These are phyloP conservation scores for Bipolaris zeicola DNA, from an alignment of 2,329 filamentous ascomycete genomes.

Conservation along the genomic window DNA sequence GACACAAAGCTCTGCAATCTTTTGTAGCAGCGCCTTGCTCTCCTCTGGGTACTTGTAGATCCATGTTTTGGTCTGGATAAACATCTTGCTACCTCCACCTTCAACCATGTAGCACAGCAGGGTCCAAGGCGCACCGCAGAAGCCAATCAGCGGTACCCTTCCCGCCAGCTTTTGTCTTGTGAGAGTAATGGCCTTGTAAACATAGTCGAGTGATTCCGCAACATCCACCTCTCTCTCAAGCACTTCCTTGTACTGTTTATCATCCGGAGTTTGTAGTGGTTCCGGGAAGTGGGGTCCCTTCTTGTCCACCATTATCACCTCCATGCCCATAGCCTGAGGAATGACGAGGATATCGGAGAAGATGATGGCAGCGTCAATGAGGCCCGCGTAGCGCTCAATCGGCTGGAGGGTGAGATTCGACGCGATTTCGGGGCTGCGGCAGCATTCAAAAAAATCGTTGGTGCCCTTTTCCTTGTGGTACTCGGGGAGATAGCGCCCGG, in stretches of 20 bases:
- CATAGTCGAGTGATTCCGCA: slow-evolving; percentile 82
- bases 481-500: slow-evolving; percentile 94
- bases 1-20: slow-evolving; percentile 92
- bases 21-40: slow-evolving; percentile 80
- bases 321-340: slow-evolving; percentile 97
- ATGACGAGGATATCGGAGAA: slow-evolving; percentile 99
- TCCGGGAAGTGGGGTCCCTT: slow-evolving; percentile 94
- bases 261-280: slow-evolving; percentile 77
- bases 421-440: slow-evolving; percentile 87
- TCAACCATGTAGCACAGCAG: slow-evolving; percentile 99
- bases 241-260: slow-evolving; percentile 80
- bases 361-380: slow-evolving; percentile 96
- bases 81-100: slow-evolving; percentile 93
- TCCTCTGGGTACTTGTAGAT: slow-evolving; percentile 86
- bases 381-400: slow-evolving; percentile 85
- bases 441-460: slow-evolving; percentile 97
- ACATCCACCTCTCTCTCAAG: slow-evolving; percentile 83
- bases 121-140: slow-evolving; percentile 97
- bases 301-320: slow-evolving; percentile 97
- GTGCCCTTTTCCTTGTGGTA: slow-evolving; percentile 93
- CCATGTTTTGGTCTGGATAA: slow-evolving; percentile 94
- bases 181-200: slow-evolving; percentile 92
- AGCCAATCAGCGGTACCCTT: slow-evolving; percentile 90
- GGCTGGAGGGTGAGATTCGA: slow-evolving; percentile 94
- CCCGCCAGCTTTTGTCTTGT: slow-evolving; percentile 87